Evolutionary conservation across 352 stramenopile species (phyloP).

Genomic region (Phytophthora brassicae): DNA sequence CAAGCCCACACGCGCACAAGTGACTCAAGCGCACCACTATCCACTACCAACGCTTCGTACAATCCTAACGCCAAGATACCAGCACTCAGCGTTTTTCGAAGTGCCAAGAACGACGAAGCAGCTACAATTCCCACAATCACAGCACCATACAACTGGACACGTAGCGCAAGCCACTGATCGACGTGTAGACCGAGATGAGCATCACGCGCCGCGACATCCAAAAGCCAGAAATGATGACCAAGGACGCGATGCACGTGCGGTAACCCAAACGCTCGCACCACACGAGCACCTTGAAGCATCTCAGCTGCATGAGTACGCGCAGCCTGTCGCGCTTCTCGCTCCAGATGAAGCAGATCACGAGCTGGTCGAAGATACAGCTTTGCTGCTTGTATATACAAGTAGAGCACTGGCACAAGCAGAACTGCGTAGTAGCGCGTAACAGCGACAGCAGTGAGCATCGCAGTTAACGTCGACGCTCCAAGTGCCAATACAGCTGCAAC

Average conservation of each 20-base stretch:
- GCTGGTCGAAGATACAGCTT: conserved; percentile 61
- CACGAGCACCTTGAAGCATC: conserved; percentile 46
- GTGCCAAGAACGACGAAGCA: conserved; percentile 35
- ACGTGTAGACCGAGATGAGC: conserved; percentile 57
- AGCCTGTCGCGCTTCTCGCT: conserved; percentile 55
- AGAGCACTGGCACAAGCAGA: conserved; percentile 80
- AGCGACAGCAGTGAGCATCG: conserved; percentile 77
- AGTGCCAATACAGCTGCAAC: conserved; percentile 71
- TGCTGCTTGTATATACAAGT: conserved; percentile 72
- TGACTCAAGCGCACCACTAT: conserved; percentile 82
- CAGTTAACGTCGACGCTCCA: conserved; percentile 80
- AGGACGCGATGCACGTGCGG: conserved; percentile 63
- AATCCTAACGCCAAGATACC: conserved; percentile 90
- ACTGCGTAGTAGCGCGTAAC: conserved; percentile 85
- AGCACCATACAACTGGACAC: conserved; percentile 59
- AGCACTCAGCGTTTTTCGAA: conserved; percentile 49
- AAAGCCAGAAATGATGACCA: conserved; percentile 56
- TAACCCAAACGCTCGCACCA: conserved; percentile 70
- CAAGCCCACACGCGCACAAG: conserved; percentile 84
- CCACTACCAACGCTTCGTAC: conserved; percentile 90
- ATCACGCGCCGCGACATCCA: conserved; percentile 63
- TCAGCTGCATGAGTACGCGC: conserved; percentile 58
- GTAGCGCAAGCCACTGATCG: conserved; percentile 66
- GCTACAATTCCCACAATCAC: conserved; percentile 54
- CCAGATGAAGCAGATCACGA: conserved; percentile 64